Evolutionary conservation across 2,329 filamentous ascomycete species (phyloP).

Genomic region (Microdochium nivale): DNA sequence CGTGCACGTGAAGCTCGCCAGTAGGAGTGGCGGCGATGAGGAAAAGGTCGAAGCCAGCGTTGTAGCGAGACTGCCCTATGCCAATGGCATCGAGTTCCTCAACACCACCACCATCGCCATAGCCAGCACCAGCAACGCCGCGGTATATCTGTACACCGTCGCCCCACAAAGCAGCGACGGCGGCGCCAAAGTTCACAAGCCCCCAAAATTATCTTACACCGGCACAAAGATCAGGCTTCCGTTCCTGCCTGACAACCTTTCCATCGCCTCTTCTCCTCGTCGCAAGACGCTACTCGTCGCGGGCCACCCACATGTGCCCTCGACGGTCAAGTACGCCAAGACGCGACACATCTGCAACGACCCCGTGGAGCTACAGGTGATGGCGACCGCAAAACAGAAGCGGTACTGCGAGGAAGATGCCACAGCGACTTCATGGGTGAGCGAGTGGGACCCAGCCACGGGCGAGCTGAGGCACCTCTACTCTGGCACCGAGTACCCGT

Average conservation of each 20-base stretch:
- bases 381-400: slow-evolving; percentile 8
- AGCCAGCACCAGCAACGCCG: slow-evolving; percentile 20
- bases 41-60: slow-evolving; percentile 11
- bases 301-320: slow-evolving; percentile 27
- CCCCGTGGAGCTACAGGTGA: slow-evolving; percentile 11
- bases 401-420: slow-evolving; percentile 8
- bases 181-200: neutral
- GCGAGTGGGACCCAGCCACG: slow-evolving; percentile 23
- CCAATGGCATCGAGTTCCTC: slow-evolving; percentile 31
- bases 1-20: slow-evolving; percentile 23
- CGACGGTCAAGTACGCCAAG: slow-evolving; percentile 19
- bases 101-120: slow-evolving; percentile 28
- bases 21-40: slow-evolving; percentile 5
- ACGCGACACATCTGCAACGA: slow-evolving; percentile 24
- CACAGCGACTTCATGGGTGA: slow-evolving; percentile 16
- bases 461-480: slow-evolving; percentile 24
- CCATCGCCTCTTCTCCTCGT: slow-evolving; percentile 15
- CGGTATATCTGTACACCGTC: slow-evolving; percentile 21
- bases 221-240: slow-evolving; percentile 15
- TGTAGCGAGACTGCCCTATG: slow-evolving; percentile 25
- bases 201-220: slow-evolving; percentile 8
- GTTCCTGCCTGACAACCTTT: slow-evolving; percentile 32
- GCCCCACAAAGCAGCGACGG: neutral
- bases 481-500: slow-evolving; percentile 21
- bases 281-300: slow-evolving; percentile 23